These are phyloP conservation scores for Silene latifolia DNA, from an alignment of 148 eudicot species.

Conservation along the genomic window DNA sequence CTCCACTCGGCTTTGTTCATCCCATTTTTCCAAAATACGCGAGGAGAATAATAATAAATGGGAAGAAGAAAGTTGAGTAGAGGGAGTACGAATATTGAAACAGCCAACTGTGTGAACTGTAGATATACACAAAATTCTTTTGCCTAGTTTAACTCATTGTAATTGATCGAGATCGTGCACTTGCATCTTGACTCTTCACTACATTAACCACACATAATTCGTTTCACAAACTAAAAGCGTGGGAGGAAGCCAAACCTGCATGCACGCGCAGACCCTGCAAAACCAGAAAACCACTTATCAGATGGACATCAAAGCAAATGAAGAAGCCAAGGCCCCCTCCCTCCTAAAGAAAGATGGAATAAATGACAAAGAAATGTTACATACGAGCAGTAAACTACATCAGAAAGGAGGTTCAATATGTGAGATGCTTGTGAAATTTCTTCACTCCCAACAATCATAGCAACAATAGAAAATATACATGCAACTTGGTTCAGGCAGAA, in stretches of 20 bases:
- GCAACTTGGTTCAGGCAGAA: slow-evolving; percentile 90
- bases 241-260: slow-evolving; percentile 34
- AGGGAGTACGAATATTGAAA: no score
- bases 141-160: no score
- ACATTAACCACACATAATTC: not conserved
- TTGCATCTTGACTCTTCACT: no score
- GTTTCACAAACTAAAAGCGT: slow-evolving; percentile 6
- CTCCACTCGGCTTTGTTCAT: no score
- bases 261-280: slow-evolving; percentile 92
- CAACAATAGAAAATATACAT: slow-evolving; percentile 90
- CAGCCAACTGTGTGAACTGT: no score
- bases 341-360: not conserved
- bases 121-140: no score
- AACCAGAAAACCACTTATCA: slow-evolving; percentile 21
- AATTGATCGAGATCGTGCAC: no score
- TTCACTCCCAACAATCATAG: slow-evolving; percentile 77
- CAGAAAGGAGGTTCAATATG: slow-evolving; percentile 55
- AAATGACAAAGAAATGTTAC: slow-evolving; percentile 19
- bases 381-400: slow-evolving; percentile 91
- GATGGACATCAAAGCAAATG: slow-evolving; percentile 14
- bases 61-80: no score
- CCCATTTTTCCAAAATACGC: no score
- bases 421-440: slow-evolving; percentile 82
- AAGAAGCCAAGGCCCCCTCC: not conserved
- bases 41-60: no score